Conservation (phyloP, 768 basidiomycete genomes). For the Trametes maxima region DNA sequence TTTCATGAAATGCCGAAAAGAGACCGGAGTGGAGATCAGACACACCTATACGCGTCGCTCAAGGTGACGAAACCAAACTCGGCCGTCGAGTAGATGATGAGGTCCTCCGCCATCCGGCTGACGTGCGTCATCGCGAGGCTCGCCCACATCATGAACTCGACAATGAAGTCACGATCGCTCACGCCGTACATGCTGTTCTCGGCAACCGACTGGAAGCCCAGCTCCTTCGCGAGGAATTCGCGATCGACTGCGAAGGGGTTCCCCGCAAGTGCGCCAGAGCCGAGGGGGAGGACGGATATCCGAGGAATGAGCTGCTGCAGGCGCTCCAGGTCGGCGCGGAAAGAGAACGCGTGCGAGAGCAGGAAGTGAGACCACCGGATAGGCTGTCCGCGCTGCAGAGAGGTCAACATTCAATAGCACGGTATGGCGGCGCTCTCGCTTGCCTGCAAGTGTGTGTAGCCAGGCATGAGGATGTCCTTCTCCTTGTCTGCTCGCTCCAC, state of each 20-base stretch:
- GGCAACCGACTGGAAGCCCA: slow-evolving; percentile 84
- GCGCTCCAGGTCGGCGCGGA: slow-evolving; percentile 86
- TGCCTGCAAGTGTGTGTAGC: slow-evolving; percentile 98
- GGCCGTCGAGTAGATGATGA: slow-evolving; percentile 95
- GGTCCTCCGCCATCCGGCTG: slow-evolving; percentile 92
- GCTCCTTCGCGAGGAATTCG: slow-evolving; percentile 87
- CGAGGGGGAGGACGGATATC: slow-evolving; percentile 91
- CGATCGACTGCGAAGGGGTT: slow-evolving; percentile 96
- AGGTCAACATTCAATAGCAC: not conserved
- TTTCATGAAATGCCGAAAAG: slow-evolving; percentile 3
- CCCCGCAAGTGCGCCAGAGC: slow-evolving; percentile 93
- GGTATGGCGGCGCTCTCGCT: slow-evolving; percentile 18
- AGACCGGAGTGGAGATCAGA: not conserved
- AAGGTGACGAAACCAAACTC: slow-evolving; percentile 97
- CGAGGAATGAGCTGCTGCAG: slow-evolving; percentile 84
- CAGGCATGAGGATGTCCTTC: slow-evolving; percentile 87
- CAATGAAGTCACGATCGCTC: slow-evolving; percentile 95
- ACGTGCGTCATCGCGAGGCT: slow-evolving; percentile 92
- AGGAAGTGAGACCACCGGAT: slow-evolving; percentile 98
- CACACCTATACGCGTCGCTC: slow-evolving; percentile 94
- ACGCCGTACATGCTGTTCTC: slow-evolving; percentile 98
- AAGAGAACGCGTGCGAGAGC: slow-evolving; percentile 92
- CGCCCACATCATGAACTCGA: slow-evolving; percentile 97
- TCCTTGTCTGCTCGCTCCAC: slow-evolving; percentile 93
- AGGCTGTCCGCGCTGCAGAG: slow-evolving; percentile 86